Evolutionary conservation across 2,329 filamentous ascomycete species (phyloP), one percentile per base, ranked within the genome.

Genomic region (Chaetomium globosum): DNA sequence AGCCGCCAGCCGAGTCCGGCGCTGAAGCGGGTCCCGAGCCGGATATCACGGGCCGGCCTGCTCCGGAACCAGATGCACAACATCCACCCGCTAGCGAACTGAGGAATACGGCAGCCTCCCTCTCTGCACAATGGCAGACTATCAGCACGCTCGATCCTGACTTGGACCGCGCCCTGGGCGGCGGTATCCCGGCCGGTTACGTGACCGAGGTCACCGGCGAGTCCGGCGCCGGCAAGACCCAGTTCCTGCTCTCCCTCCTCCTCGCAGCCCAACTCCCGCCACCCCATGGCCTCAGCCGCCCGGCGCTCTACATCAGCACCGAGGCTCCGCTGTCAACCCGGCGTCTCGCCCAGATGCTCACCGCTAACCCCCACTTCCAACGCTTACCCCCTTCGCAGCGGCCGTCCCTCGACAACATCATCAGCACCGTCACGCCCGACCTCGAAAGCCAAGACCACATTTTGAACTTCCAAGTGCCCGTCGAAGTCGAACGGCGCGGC

Each of bases 371-470:
- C 0, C 74, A 81, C 58, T 82, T 96, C 64, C 65, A 64, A 65
- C 71, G 58, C 69, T 75, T 65, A 67, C 73, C 69, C 33, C 63
- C 70, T 16, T 67, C 69, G 16, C 66, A 70, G 46, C 74, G 73
- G 19, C 83, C 93, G 0, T 90, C 90, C 0, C 83, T 97, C 5
- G 87, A 91, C 75, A 83, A 84, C 69, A 88, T 99, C 68, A 84
- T 93, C 72, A 91, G 89, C 75, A 91, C 95, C 69, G 87, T 89
- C 58, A 93, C 92, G 10, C 91, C 92, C 36, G 93, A 98, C 75
- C 87, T 98, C 63, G 95, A 98, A 77, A 89, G 91, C 0, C 95
- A 99, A 78, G 94, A 98, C 66, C 94, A 98, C 78, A 97, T 99
- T 74, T 82, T 98, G 30, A 88, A 88, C 69, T 98, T 92, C 77